Percentiles rank a stretch among this genome's conserved stretches.
These are phyloP conservation scores for Cordyceps militaris DNA, from an alignment of 2,329 filamentous ascomycete genomes.

Conservation along the genomic window DNA sequence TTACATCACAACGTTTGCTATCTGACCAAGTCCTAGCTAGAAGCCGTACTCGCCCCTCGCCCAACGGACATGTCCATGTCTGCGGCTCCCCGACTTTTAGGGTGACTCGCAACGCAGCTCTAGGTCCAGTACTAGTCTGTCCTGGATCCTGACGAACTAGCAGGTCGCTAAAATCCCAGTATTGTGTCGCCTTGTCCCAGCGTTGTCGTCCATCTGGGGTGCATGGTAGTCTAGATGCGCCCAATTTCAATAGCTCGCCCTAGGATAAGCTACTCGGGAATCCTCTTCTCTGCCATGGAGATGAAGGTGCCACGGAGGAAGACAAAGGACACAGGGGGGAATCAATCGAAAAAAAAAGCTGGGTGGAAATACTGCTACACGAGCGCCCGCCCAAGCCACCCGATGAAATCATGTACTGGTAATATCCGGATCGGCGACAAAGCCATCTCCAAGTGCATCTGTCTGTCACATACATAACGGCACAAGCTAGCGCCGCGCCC, in stretches of 20 bases:
- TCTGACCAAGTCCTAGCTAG: background rate
- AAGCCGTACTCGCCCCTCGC: background rate
- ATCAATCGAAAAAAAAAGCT: no score
- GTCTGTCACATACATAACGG: background rate
- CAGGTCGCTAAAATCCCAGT: background rate
- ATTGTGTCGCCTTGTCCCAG: background rate
- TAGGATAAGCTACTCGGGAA: background rate
- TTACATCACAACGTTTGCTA: background rate
- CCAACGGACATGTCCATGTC: background rate
- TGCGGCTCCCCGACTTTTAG: background rate
- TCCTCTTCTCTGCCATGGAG: background rate
- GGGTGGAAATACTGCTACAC: background rate
- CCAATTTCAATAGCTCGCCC: constrained; percentile 1
- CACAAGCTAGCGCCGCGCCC: background rate
- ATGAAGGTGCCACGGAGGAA: background rate
- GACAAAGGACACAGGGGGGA: no score
- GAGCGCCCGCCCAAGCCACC: background rate
- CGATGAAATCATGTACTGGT: no score
- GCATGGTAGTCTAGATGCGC: background rate
- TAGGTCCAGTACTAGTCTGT: background rate
- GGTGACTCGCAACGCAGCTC: background rate
- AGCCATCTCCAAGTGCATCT: no score
- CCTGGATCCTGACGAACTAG: no score
- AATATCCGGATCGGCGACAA: no score
- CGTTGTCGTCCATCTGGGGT: background rate